Conservation (phyloP, 2,329 filamentous ascomycete genomes). For the Fusarium papillatum region DNA sequence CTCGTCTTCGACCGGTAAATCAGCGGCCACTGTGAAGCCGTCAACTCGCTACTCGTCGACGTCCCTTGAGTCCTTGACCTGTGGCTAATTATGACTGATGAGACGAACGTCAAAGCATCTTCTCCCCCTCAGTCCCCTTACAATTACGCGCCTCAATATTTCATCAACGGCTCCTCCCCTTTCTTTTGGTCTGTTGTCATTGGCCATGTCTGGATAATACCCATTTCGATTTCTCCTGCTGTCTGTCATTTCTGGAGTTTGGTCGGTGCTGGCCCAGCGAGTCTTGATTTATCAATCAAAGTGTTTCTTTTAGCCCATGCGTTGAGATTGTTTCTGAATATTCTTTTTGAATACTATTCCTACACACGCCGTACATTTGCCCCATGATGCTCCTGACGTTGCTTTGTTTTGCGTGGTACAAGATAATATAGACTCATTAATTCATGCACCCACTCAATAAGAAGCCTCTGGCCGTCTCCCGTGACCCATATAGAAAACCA, state of each 20-base stretch:
- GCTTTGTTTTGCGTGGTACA: not conserved
- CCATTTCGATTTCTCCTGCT: slow-evolving; percentile 23
- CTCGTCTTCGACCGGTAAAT: slow-evolving; percentile 71
- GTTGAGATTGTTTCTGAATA: slow-evolving; percentile 19
- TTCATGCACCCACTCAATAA: not conserved
- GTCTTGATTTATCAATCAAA: slow-evolving; percentile 25
- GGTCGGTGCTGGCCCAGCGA: slow-evolving; percentile 29
- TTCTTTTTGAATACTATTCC: not conserved
- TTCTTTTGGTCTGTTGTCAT: slow-evolving; percentile 16
- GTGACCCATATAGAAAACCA: slow-evolving; percentile 21
- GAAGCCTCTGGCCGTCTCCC: not conserved
- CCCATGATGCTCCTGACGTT: not conserved
- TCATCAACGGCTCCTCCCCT: slow-evolving; percentile 2
- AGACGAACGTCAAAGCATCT: not conserved
- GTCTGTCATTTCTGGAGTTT: slow-evolving; percentile 29
- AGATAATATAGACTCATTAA: slow-evolving; percentile 13
- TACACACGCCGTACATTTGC: slow-evolving; percentile 7
- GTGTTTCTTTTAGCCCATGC: slow-evolving; percentile 9
- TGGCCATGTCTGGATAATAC: slow-evolving; percentile 46
- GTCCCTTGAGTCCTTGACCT: not conserved
- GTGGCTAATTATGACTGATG: not conserved
- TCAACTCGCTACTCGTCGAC: not conserved
- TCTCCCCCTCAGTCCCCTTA: not conserved
- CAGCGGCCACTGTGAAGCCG: not conserved
- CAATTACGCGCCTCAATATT: slow-evolving; percentile 6